Evolutionary conservation across 768 basidiomycete species (phyloP).

Genomic region (Cystofilobasidium capitatum): DNA sequence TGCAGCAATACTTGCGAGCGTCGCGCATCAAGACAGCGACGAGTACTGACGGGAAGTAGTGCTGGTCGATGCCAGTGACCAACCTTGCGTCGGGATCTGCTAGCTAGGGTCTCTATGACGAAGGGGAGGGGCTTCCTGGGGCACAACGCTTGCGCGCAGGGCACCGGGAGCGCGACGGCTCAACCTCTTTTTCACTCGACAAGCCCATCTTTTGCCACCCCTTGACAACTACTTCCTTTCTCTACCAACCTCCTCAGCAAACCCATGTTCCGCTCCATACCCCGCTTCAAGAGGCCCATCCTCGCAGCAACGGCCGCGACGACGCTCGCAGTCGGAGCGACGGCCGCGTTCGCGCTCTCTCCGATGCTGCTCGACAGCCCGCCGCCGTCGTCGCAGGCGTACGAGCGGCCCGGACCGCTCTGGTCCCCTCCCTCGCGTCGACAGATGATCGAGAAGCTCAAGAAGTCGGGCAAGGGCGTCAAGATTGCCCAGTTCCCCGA

Average conservation of each 20-base stretch:
- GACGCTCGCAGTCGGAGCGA: background rate
- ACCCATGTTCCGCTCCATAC: conserved; percentile 5
- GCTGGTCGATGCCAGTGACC: no score
- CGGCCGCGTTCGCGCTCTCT: background rate
- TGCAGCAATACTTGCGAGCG: no score
- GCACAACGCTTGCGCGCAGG: background rate
- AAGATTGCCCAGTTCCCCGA: conserved; percentile 27
- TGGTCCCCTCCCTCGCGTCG: conserved; percentile 40
- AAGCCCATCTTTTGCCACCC: background rate
- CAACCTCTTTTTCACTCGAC: background rate
- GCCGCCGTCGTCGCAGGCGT: conserved; percentile 2
- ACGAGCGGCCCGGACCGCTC: conserved; percentile 39
- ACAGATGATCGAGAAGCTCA: conserved; percentile 41
- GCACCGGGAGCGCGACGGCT: background rate
- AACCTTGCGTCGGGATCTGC: no score
- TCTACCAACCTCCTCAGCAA: background rate
- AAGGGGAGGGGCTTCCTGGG: background rate
- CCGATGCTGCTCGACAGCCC: background rate
- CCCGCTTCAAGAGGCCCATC: background rate
- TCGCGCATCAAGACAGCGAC: background rate
- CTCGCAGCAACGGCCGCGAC: background rate
- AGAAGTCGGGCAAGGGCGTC: conserved; percentile 33
- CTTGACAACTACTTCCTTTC: background rate
- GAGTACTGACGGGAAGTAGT: no score
- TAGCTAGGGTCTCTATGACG: no score